Percentiles rank a stretch among this genome's conserved stretches.
phyloP scores from a whole-genome alignment of 2,329 filamentous ascomycete genomes.

The Didymella exigua region DNA sequence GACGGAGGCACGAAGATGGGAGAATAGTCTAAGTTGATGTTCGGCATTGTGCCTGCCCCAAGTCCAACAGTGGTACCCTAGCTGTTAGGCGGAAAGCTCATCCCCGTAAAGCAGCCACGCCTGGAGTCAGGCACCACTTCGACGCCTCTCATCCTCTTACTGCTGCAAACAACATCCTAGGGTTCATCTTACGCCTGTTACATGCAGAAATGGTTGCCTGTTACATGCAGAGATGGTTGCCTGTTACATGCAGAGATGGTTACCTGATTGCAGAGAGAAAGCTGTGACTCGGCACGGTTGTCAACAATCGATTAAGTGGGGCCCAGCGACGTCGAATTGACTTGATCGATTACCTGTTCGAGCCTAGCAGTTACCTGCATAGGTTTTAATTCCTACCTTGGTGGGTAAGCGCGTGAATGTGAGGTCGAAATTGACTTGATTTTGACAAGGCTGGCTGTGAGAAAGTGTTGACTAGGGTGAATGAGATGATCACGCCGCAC shows the following conservation, averaged over 20 bases:
- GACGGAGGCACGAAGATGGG: not conserved
- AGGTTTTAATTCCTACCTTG: no score
- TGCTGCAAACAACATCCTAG: not conserved
- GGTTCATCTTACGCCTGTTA: not conserved
- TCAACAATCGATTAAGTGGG: no score
- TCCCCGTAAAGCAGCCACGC: slow-evolving; percentile 23
- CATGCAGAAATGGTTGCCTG: not conserved
- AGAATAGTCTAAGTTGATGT: slow-evolving; percentile 12
- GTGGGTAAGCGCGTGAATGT: no score
- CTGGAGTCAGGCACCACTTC: slow-evolving; percentile 10
- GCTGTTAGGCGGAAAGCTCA: slow-evolving; percentile 25
- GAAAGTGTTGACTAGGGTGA: not conserved
- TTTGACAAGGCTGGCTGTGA: not conserved
- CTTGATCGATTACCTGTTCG: no score
- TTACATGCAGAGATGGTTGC: not conserved
- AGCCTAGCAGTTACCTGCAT: no score
- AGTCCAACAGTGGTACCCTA: slow-evolving; percentile 30
- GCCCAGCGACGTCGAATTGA: no score
- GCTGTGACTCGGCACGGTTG: no score
- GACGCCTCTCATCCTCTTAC: not conserved
- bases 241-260: no score
- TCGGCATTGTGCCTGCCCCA: slow-evolving; percentile 2
- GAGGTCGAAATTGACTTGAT: no score
- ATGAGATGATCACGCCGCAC: not conserved
- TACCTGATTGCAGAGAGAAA: not conserved